Base-by-base conservation (phyloP, 176 grass and related monocot genomes). In the Canna indica region DNA sequence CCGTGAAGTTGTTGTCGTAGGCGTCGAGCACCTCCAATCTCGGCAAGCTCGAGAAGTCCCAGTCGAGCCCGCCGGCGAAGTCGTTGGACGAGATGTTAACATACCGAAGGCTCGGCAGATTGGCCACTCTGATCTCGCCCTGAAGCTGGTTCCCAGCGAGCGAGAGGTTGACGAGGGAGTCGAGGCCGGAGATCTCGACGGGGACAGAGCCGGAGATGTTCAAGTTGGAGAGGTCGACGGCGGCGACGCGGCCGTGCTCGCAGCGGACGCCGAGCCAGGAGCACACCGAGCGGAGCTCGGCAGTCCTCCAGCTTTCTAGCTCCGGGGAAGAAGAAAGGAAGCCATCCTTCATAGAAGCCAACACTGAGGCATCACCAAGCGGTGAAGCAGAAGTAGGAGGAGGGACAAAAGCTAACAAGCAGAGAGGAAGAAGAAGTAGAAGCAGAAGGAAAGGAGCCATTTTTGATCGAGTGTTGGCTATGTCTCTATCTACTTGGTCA, bases 1-100 rank as follows among this genome's bases (percentile, higher is more conserved):
- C 64, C 3, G 90, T 78, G 79, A 90, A 90, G 83, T 99, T 99
- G 82, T 99, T 99, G 83, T 99, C 95, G 59, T 99, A 99, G 54
- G 90, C 90, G 75, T 99, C 90, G 68, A 99, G 36, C 65, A 94
- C 84, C 81, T 99, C 90, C 15, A 99, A 77, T 56, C 7, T 53
- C 5, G 87, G 87, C 12, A 93, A 52, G 7, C 77, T 82, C 58
- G 59, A 6, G 47, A 70, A 81, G 71, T 90, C 87, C 95, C 87
- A 99, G n/a, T 88, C 84, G 44, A 99, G 64, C 28, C 53, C 50
- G 62, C 87, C 82, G 65, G 65, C 66, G 28, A 99, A 86, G 69
- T 84, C 80, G 72, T 99, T 99, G 31, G 45, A 74, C 25, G 90
- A 94, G 39, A 99, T 76, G 75, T 99, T 90, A 22, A 94, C 33